Evolutionary conservation across 148 eudicot genomes (phyloP).

Genomic region (Silene latifolia): DNA sequence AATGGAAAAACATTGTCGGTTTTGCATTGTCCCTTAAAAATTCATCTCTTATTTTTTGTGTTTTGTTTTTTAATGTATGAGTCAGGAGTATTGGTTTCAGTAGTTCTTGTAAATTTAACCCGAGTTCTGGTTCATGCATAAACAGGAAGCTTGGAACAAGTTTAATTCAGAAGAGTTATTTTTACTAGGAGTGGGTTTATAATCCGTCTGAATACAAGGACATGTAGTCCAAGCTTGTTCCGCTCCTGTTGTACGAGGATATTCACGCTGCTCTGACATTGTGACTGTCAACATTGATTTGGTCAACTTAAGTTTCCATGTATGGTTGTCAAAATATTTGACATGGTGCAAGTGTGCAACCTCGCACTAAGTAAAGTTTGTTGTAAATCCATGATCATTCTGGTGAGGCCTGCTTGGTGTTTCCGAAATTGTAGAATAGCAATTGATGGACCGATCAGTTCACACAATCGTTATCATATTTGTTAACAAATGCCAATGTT

Average conservation of each 20-base stretch:
- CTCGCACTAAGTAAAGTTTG: background rate
- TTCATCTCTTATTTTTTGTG: too few relatives aligned
- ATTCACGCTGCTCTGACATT: conserved; percentile 12
- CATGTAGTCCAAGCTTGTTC: conserved; percentile 9
- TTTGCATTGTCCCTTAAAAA: too few relatives aligned
- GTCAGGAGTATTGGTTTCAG: too few relatives aligned
- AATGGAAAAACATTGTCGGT: too few relatives aligned
- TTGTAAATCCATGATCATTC: conserved; percentile 16
- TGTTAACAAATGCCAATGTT: conserved; percentile 22
- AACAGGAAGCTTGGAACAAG: conserved; percentile 96
- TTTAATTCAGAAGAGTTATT: conserved; percentile 92
- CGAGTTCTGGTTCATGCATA: conserved; percentile 9
- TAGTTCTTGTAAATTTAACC: background rate
- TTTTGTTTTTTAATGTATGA: too few relatives aligned
- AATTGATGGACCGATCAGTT: conserved; percentile 20
- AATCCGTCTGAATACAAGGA: conserved; percentile 8
- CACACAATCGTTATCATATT: conserved; percentile 21
- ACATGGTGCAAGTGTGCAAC: conserved; percentile 8
- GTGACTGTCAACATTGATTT: background rate
- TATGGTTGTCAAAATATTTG: background rate
- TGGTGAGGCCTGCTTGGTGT: conserved; percentile 15
- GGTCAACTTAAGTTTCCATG: conserved; percentile 11
- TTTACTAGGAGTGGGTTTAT: conserved; percentile 24
- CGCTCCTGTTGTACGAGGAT: conserved; percentile 6
- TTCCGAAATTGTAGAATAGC: conserved; percentile 23